Percentiles rank a stretch among this genome's conserved stretches.
phyloP scores from a whole-genome alignment of 202 grass and related monocot species.

The Tripidium arundinaceum region DNA sequence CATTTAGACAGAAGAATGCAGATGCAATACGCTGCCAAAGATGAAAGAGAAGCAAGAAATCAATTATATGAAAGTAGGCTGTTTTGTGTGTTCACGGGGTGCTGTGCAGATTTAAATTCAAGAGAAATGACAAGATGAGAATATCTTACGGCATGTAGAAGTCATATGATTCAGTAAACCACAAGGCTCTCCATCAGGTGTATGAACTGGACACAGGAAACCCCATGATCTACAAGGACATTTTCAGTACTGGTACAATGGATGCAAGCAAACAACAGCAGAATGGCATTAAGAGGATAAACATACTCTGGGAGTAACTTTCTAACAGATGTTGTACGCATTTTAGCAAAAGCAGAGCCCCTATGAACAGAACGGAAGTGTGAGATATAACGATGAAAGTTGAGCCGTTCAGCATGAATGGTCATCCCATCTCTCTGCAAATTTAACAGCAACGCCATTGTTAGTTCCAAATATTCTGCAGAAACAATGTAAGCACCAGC shows the following conservation, averaged over 20 bases:
- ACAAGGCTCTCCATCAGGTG: slow-evolving; percentile 91
- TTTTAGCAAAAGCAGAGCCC: slow-evolving; percentile 93
- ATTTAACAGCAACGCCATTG: slow-evolving; percentile 25
- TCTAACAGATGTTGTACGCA: slow-evolving; percentile 83
- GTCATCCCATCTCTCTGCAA: slow-evolving; percentile 93
- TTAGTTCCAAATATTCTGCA: slow-evolving; percentile 29
- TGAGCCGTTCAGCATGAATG: slow-evolving; percentile 83
- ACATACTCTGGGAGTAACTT: slow-evolving; percentile 97
- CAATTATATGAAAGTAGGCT: background rate
- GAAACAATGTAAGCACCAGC: slow-evolving; percentile 1
- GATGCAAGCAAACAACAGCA: slow-evolving; percentile 30
- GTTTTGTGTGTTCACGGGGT: background rate
- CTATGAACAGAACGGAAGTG: slow-evolving; percentile 97
- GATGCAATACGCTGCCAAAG: background rate
- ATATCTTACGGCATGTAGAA: slow-evolving; percentile 69
- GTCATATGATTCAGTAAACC: slow-evolving; percentile 98
- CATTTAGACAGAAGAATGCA: background rate
- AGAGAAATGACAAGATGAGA: slow-evolving; percentile 17
- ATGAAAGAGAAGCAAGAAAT: slow-evolving; percentile 21
- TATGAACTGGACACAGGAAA: slow-evolving; percentile 95
- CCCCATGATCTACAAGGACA: slow-evolving; percentile 75
- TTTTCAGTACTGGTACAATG: slow-evolving; percentile 18
- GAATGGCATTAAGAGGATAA: slow-evolving; percentile 22
- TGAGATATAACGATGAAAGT: slow-evolving; percentile 82
- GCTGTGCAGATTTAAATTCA: slow-evolving; percentile 4